A percentile compares a stretch with the other conserved stretches of the same genome.
Conservation (phyloP, 495 filamentous ascomycete genomes). For the Chaetomium cochliodes region DNA sequence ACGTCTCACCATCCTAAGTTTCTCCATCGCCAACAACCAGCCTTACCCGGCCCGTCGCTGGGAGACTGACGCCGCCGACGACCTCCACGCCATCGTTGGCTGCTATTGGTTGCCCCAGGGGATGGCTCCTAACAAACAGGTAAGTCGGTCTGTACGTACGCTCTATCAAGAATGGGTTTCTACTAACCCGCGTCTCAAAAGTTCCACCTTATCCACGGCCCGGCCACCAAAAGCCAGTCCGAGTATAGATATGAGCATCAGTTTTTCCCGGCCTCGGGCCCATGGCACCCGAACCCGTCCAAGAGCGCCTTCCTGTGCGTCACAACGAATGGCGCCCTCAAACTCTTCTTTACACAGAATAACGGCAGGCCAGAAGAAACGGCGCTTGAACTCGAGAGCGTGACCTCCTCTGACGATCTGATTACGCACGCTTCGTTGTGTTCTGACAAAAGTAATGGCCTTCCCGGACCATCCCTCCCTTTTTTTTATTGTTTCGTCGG, state of each 20-base stretch:
- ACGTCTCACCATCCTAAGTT: constrained; percentile 65
- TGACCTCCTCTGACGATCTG: constrained; percentile 63
- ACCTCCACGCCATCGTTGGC: constrained; percentile 73
- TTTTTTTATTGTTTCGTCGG: not conserved
- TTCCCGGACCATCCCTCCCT: constrained; percentile 15
- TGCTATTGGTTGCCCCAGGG: constrained; percentile 73
- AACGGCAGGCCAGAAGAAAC: constrained; percentile 67
- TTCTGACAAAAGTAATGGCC: constrained; percentile 60
- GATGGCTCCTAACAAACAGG: constrained; percentile 47
- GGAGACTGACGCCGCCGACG: constrained; percentile 62
- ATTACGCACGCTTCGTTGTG: constrained; percentile 80
- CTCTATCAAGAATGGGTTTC: not conserved
- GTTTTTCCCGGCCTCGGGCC: constrained; percentile 58
- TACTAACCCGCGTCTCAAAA: constrained; percentile 4
- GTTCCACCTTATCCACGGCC: constrained; percentile 41
- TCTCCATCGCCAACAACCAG: constrained; percentile 64
- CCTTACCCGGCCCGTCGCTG: constrained; percentile 55
- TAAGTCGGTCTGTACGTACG: constrained; percentile 32
- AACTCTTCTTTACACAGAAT: constrained; percentile 64
- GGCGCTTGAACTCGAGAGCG: constrained; percentile 65
- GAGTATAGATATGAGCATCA: constrained; percentile 48
- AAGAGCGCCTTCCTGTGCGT: constrained; percentile 70
- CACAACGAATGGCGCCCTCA: constrained; percentile 66
- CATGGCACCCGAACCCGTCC: constrained; percentile 61
- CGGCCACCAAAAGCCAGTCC: constrained; percentile 45